Conservation (phyloP, 495 filamentous ascomycete species). For the Aspergillus mulundensis region DNA sequence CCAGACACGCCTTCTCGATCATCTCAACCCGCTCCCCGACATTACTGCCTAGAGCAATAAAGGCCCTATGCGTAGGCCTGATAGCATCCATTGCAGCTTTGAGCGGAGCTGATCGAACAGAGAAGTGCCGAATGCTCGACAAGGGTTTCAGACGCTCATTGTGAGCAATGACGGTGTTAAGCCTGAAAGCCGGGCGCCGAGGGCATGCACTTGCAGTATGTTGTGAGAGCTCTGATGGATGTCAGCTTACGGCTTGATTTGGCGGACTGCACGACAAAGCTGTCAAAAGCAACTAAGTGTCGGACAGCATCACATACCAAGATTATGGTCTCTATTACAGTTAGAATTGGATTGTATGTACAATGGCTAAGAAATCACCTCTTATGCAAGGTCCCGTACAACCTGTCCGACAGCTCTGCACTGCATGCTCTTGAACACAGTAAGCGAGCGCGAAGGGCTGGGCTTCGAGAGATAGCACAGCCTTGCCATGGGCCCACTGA, state of each 20-base stretch:
- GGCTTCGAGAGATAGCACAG: constrained; percentile 7
- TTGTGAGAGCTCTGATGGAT: neutral
- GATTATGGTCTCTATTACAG: constrained; percentile 9
- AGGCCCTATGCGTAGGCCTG: constrained; percentile 52
- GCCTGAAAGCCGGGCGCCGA: neutral
- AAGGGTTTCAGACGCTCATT: constrained; percentile 3
- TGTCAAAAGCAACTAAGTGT: neutral
- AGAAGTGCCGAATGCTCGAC: constrained; percentile 22
- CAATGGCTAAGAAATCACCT: constrained; percentile 16
- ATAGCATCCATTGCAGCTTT: constrained; percentile 25
- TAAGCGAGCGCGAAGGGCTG: neutral
- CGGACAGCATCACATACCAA: constrained; percentile 2
- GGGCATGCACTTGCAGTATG: neutral
- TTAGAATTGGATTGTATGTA: neutral
- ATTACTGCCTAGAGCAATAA: constrained; percentile 90
- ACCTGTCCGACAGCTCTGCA: neutral
- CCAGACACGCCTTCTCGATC: constrained; percentile 76
- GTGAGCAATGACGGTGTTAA: neutral
- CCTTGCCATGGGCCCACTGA: constrained; percentile 1
- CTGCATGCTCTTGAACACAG: neutral
- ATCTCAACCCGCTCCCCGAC: constrained; percentile 76
- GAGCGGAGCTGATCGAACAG: constrained; percentile 17
- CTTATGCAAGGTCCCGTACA: constrained; percentile 4
- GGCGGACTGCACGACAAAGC: neutral
- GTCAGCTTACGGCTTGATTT: neutral